Base-by-base conservation (phyloP, 1,284 basidiomycete species). In the Leccinum angustisporum region DNA sequence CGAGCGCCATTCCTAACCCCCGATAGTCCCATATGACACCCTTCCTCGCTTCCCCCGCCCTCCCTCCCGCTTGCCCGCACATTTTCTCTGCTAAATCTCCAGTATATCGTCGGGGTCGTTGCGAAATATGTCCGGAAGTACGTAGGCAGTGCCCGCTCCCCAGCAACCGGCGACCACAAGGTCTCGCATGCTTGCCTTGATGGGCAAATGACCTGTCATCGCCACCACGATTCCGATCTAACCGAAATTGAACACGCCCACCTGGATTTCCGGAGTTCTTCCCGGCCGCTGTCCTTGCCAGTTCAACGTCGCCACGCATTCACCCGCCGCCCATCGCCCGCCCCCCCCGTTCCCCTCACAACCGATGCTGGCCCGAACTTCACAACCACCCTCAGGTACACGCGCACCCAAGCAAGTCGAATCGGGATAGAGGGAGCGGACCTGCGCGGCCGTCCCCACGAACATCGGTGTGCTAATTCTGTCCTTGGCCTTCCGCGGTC, bases 191-290 rank as follows among this genome's bases (percentile, higher is more conserved):
- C 48, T 56, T 5, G 58, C 34, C 34, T 36, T 46, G 43, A 60
- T 63, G 61, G 60, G 46, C 67, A 59, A 60, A 57, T 9, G n/a
- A 54, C 53, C 21, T 25, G n/a, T 65, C 68, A 71, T 60, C 66
- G 69, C 71, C 69, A 70, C 70, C 18, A 30, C 58, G 61, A 68
- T 61, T 60, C 62, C 66, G 64, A 75, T 72, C 70, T 72, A 73
- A 70, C 62, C 73, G 72, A 71, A 63, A 69, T 72, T 56, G 59
- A 66, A 62, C 62, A 66, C 59, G 3, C 46, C 63, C 67, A 63
- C 56, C 61, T 30, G 31, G 38, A 51, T 51, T 50, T 18, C 59
- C 56, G 55, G 59, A 18, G 36, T 61, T 66, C 61, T 59, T 48
- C 54, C 67, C 68, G 61, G 57, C 18, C 55, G 43, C 61, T 30